Conservation (phyloP, 2,329 filamentous ascomycete species). For the Bipolaris gigantea region DNA sequence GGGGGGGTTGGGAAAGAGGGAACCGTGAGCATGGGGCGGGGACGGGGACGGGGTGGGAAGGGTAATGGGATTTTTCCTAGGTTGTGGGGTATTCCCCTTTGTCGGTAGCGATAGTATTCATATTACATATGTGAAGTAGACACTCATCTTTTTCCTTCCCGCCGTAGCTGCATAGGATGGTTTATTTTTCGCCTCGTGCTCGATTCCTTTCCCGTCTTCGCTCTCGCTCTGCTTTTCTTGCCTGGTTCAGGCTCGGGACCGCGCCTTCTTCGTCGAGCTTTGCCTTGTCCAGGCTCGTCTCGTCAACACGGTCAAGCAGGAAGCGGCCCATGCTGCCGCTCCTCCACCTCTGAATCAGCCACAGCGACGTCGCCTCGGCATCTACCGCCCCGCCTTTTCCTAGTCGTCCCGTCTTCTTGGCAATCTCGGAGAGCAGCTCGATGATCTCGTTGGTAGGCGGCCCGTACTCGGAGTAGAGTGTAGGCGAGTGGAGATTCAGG, state of each 20-base stretch:
- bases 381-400: slow-evolving; percentile 72
- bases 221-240: slow-evolving; percentile 67
- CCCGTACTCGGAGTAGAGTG: slow-evolving; percentile 67
- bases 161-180: too few relatives aligned
- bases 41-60: too few relatives aligned
- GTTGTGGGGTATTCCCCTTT: too few relatives aligned
- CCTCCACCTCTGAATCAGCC: slow-evolving; percentile 82
- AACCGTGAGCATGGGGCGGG: too few relatives aligned
- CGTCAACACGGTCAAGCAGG: slow-evolving; percentile 73
- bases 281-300: slow-evolving; percentile 60
- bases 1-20: too few relatives aligned
- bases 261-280: slow-evolving; percentile 51
- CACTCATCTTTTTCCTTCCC: too few relatives aligned
- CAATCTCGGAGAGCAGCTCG: slow-evolving; percentile 70
- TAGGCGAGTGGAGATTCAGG: slow-evolving; percentile 69
- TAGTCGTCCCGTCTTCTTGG: slow-evolving; percentile 73
- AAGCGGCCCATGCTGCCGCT: slow-evolving; percentile 75
- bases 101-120: too few relatives aligned
- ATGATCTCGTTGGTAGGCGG: slow-evolving; percentile 84
- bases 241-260: slow-evolving; percentile 66
- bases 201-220: slow-evolving; percentile 38
- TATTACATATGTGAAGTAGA: too few relatives aligned
- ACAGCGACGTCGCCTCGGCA: slow-evolving; percentile 72
- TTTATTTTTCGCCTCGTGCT: slow-evolving; percentile 24
- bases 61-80: too few relatives aligned